These are phyloP conservation scores for Xylaria longipes DNA, from an alignment of 495 filamentous ascomycete genomes.

Conservation along the genomic window DNA sequence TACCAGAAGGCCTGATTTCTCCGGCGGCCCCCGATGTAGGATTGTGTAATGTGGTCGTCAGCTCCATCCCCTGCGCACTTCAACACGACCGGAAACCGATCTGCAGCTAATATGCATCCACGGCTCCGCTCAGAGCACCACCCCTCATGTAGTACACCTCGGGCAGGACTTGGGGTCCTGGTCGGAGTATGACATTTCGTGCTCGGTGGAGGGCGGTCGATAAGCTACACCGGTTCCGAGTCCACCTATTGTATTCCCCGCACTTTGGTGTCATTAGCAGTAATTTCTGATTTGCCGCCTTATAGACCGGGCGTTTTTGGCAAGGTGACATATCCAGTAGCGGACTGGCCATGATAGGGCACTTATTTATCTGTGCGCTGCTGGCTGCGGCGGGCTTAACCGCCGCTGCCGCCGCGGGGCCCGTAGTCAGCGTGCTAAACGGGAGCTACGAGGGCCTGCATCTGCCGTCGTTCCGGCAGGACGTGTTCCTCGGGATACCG, in stretches of 20 bases:
- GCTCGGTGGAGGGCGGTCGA: neutral
- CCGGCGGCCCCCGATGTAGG: neutral
- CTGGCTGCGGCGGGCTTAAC: neutral
- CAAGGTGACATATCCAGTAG: neutral
- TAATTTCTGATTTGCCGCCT: neutral
- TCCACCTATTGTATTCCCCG: conserved; percentile 1
- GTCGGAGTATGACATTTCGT: neutral
- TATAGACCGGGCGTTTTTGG: neutral
- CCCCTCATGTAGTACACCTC: neutral
- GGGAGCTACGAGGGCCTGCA: conserved; percentile 46
- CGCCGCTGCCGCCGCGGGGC: neutral
- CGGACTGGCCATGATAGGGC: neutral
- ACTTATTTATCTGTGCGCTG: neutral
- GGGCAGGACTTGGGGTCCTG: too few species aligned
- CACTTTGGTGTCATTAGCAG: neutral
- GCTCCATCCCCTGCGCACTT: conserved; percentile 1
- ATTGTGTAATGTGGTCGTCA: neutral
- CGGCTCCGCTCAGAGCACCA: neutral
- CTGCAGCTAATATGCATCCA: neutral
- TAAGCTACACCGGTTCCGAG: neutral
- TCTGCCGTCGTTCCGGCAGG: conserved; percentile 44
- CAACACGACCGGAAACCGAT: conserved; percentile 6
- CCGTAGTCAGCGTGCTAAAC: conserved; percentile 36
- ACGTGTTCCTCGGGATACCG: conserved; percentile 68
- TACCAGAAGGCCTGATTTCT: too few species aligned